phyloP scores from a whole-genome alignment of 2,329 filamentous ascomycete genomes.

The Colletotrichum tanaceti region DNA sequence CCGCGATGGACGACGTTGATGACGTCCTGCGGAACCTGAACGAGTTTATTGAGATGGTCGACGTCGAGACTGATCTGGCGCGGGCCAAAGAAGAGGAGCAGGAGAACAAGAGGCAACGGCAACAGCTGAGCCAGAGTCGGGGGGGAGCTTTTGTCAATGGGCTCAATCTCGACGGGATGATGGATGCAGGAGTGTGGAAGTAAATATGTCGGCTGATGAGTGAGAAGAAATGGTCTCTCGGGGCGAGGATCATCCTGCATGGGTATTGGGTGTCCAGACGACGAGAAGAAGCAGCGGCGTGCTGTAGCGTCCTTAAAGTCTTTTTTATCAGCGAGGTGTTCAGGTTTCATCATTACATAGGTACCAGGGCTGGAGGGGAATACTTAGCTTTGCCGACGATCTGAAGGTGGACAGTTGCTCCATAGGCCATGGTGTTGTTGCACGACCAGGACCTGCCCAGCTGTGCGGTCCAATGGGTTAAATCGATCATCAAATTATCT shows the following conservation, averaged over 20 bases:
- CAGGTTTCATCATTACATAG: not conserved
- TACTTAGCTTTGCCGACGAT: not conserved
- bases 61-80: constrained; percentile 48
- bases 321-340: constrained; percentile 17
- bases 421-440: not conserved
- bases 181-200: constrained; percentile 32
- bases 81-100: constrained; percentile 33
- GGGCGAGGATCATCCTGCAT: not conserved
- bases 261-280: not conserved
- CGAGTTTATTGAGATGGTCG: constrained; percentile 56
- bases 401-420: not conserved
- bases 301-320: not conserved
- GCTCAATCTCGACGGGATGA: constrained; percentile 1
- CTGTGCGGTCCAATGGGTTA: not conserved
- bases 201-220: not conserved
- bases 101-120: not conserved
- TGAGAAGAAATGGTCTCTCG: not conserved
- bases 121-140: not conserved
- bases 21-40: constrained; percentile 59
- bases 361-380: not conserved
- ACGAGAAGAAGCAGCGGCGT: not conserved
- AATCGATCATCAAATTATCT: not conserved
- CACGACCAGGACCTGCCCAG: not conserved
- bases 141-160: not conserved
- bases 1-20: constrained; percentile 56